phyloP scores from a whole-genome alignment of 2,329 filamentous ascomycete species.

The Ophiocordyceps camponoti-saundersi region DNA sequence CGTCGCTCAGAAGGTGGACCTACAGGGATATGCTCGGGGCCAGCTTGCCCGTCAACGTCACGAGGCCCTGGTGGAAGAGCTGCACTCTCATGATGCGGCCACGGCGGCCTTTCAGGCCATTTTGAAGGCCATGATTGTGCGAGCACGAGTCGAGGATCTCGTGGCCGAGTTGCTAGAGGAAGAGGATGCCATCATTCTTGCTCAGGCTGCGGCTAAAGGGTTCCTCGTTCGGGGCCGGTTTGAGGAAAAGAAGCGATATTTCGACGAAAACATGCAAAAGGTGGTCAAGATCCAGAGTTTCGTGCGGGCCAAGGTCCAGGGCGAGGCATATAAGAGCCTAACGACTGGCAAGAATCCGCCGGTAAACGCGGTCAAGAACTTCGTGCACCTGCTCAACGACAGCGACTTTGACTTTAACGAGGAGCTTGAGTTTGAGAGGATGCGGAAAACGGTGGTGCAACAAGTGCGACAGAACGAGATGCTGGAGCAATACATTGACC shows the following conservation, averaged over 20 bases:
- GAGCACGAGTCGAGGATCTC: constrained; percentile 55
- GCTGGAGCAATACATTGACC: constrained; percentile 94
- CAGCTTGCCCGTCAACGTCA: constrained; percentile 44
- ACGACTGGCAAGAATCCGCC: constrained; percentile 94
- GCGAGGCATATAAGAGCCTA: constrained; percentile 93
- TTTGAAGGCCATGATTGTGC: constrained; percentile 61
- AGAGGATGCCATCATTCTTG: constrained; percentile 56
- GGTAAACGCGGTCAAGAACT: constrained; percentile 92
- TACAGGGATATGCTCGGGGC: constrained; percentile 56
- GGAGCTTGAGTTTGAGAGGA: constrained; percentile 87
- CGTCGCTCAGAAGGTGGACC: constrained; percentile 33
- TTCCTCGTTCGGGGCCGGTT: constrained; percentile 60
- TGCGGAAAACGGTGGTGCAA: constrained; percentile 91
- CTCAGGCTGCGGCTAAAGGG: constrained; percentile 61
- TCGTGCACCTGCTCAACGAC: constrained; percentile 93
- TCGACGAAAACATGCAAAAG: constrained; percentile 94
- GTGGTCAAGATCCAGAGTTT: constrained; percentile 98
- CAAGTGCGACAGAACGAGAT: constrained; percentile 95
- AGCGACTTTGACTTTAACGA: constrained; percentile 99
- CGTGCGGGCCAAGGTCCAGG: constrained; percentile 83
- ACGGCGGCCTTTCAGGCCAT: constrained; percentile 59
- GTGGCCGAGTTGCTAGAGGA: constrained; percentile 67
- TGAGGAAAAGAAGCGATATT: constrained; percentile 72
- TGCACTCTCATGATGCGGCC: constrained; percentile 50
- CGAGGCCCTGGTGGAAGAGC: constrained; percentile 45